These are phyloP conservation scores for Pythium utonaiense DNA, from an alignment of 352 stramenopile genomes.

Conservation along the genomic window DNA sequence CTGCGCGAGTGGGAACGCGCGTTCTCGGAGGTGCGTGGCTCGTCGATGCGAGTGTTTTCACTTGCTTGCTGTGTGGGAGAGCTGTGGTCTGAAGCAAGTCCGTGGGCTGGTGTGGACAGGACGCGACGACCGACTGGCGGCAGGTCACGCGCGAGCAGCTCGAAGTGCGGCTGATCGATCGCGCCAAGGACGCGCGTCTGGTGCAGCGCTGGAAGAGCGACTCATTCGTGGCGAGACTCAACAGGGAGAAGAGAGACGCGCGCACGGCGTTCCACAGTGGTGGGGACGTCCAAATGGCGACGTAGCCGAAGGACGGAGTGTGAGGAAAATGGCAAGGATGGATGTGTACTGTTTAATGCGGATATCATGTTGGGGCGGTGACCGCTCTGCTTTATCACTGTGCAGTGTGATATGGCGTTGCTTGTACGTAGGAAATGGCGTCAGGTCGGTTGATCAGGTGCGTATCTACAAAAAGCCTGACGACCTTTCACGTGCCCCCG, in stretches of 20 bases:
- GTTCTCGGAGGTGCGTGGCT: conserved; percentile 43
- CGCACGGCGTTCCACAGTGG: conserved; percentile 22
- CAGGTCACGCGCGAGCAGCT: conserved; percentile 48
- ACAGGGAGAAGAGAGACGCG: conserved; percentile 71
- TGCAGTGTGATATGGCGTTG: too few relatives aligned
- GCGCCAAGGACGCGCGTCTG: conserved; percentile 47
- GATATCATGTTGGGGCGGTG: too few relatives aligned
- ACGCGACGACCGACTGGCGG: conserved; percentile 61
- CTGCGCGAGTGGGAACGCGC: conserved; percentile 48
- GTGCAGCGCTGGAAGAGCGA: conserved; percentile 63
- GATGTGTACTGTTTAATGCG: background rate
- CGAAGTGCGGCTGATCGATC: conserved; percentile 48
- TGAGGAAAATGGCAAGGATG: conserved; percentile 1
- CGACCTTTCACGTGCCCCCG: conserved; percentile 17
- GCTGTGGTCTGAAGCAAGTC: background rate
- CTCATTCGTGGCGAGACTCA: conserved; percentile 79
- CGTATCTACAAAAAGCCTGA: conserved; percentile 11
- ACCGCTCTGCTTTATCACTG: too few relatives aligned
- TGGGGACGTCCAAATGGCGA: conserved; percentile 7
- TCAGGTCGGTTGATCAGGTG: background rate
- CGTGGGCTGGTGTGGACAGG: conserved; percentile 20
- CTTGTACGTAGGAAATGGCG: background rate
- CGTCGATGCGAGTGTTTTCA: background rate
- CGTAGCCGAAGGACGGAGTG: background rate
- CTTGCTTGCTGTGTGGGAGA: too few relatives aligned